phyloP scores from a whole-genome alignment of 129 eudicot genomes.

The Flaveria robusta region DNA sequence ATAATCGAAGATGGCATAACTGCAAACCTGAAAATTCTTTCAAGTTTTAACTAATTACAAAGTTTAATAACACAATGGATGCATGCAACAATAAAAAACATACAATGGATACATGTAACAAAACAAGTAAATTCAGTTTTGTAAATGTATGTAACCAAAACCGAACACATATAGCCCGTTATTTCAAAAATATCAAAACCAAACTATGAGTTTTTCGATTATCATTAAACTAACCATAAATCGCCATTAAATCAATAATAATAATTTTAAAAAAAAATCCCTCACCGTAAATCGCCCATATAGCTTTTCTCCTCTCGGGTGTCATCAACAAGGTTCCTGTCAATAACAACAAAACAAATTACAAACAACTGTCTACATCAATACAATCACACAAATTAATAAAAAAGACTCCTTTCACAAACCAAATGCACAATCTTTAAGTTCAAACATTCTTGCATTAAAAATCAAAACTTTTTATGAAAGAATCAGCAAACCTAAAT shows the following conservation, averaged over 20 bases:
- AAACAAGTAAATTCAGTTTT: not conserved
- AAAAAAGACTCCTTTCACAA: not conserved
- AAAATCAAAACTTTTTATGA: not conserved
- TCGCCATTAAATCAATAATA: too few species aligned
- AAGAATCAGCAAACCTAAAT: slow-evolving; percentile 55
- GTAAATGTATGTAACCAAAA: not conserved
- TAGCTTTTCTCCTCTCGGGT: slow-evolving; percentile 88
- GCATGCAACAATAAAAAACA: too few species aligned
- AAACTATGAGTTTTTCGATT: not conserved
- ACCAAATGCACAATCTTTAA: not conserved
- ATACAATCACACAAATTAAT: not conserved
- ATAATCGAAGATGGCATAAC: slow-evolving; percentile 11
- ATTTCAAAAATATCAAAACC: not conserved
- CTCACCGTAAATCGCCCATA: slow-evolving; percentile 97
- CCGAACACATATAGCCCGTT: not conserved
- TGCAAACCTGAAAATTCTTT: not conserved
- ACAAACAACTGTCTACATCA: not conserved
- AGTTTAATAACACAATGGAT: too few species aligned
- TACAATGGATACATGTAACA: too few species aligned
- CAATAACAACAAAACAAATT: slow-evolving; percentile 21
- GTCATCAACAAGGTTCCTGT: slow-evolving; percentile 94
- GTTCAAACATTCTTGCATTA: slow-evolving; percentile 10
- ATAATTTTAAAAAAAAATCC: too few species aligned
- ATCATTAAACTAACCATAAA: not conserved
- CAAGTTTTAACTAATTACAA: not conserved